Base-by-base conservation (phyloP, 2,329 filamentous ascomycete species). In the Daldinia sp. region DNA sequence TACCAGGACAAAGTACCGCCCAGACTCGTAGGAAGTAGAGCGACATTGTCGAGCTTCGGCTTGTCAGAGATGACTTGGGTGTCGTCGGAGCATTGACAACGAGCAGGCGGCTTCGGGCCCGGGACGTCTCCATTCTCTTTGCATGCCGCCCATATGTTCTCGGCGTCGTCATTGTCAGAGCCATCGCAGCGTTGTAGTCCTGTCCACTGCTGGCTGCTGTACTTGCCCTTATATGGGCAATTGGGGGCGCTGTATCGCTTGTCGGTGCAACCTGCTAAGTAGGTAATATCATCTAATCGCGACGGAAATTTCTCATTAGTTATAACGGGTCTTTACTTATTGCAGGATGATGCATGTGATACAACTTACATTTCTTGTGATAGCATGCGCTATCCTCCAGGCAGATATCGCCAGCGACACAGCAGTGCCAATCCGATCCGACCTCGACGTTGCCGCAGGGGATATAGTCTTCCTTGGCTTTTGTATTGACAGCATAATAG, bases 191-290 rank as follows among this genome's bases (percentile, higher is more conserved):
- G 60, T 23, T 51, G 48, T 7, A 74, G 46, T 10, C 65, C 69
- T 3, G 70, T 64, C 54, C 67, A 69, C 26, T 69, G 67, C 37
- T 74, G 70, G 46, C 39, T 18, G 7, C 23, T 18, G 53, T 65
- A 70, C 12, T 53, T 7, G 7, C 66, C 61, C 57, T 74, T 75
- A 23, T 42, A 15, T 2, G 66, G 72, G 41, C 74, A 75, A 6
- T 55, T 56, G 3, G 57, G 39, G 1, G 66, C 50, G 9, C 18
- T 23, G 48, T 65, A 75, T 18, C 20, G 10, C 2, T 63, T 41
- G 44, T 74, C 73, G 18, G 74, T 75, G 20, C 74, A 75, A 30
- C 74, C 74, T 3, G 66, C 68, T 54, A 74, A 37, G 48, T 75
- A 75, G 18, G 67, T 70, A 18, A 64, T 51, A 4, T 53, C 56